These are phyloP conservation scores for Schwanniomyces occidentalis DNA, from an alignment of 805 yeast species.

Conservation along the genomic window DNA sequence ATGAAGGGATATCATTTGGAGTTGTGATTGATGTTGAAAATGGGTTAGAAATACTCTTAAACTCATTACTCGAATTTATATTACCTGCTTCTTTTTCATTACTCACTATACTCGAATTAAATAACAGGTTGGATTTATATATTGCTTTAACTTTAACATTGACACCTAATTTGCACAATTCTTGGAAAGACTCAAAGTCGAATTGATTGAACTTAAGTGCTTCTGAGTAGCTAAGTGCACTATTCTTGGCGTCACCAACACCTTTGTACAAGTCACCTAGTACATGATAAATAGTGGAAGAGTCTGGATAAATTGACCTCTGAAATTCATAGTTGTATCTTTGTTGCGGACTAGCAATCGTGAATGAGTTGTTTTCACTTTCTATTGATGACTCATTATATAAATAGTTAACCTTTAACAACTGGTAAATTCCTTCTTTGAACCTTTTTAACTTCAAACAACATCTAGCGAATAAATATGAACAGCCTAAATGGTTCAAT, in stretches of 20 bases:
- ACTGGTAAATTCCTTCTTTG: conserved; percentile 60
- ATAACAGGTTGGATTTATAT: conserved; percentile 31
- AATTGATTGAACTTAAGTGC: conserved; percentile 76
- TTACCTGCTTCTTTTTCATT: conserved; percentile 3
- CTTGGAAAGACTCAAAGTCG: conserved; percentile 84
- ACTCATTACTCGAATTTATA: conserved; percentile 2
- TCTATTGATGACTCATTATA: conserved; percentile 22
- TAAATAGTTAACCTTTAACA: conserved; percentile 28
- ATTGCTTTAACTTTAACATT: conserved; percentile 60
- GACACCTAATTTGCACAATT: conserved; percentile 71
- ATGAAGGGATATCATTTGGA: conserved; percentile 9
- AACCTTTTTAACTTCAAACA: conserved; percentile 55
- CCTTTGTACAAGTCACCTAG: conserved; percentile 67
- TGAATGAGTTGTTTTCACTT: conserved; percentile 2
- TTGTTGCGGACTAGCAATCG: conserved; percentile 19
- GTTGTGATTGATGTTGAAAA: conserved; percentile 14
- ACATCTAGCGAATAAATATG: conserved; percentile 70
- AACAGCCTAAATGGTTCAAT: conserved; percentile 68
- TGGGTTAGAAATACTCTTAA: conserved; percentile 23
- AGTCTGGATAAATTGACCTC: conserved; percentile 54
- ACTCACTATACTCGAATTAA: conserved; percentile 2
- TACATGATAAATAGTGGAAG: conserved; percentile 65
- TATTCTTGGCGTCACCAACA: conserved; percentile 61
- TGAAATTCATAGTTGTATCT: conserved; percentile 39
- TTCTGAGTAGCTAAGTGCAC: conserved; percentile 65